Evolutionary conservation across 768 basidiomycete species (phyloP).

Genomic region (Mycena olivaceomarginata): DNA sequence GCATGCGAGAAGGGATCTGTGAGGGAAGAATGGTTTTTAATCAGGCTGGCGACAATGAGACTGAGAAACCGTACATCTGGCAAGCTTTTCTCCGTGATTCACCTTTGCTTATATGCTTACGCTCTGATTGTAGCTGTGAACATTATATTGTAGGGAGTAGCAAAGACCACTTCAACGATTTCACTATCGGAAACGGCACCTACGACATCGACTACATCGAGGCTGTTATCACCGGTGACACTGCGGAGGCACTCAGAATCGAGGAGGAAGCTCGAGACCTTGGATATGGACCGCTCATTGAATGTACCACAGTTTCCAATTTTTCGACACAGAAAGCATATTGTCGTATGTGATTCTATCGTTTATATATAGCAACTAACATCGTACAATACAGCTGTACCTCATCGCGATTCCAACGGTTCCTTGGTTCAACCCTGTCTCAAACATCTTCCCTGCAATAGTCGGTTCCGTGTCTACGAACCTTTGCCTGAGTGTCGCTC

Average conservation of each 20-base stretch:
- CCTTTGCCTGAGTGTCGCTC: too few relatives aligned
- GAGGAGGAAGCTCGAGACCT: not conserved
- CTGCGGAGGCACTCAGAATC: not conserved
- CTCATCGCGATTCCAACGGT: conserved; percentile 6
- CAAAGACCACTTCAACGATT: conserved; percentile 11
- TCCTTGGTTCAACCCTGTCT: not conserved
- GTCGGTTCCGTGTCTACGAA: too few relatives aligned
- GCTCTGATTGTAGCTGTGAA: conserved; percentile 6
- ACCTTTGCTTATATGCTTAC: not conserved
- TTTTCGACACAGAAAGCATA: not conserved
- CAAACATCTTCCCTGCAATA: too few relatives aligned
- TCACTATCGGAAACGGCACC: not conserved
- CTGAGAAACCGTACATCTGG: not conserved
- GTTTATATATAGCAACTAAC: too few relatives aligned
- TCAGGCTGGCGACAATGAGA: not conserved
- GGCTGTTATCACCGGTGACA: conserved; percentile 8
- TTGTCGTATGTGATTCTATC: conserved; percentile 10
- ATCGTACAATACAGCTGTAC: not conserved
- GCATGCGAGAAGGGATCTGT: not conserved
- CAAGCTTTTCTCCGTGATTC: not conserved
- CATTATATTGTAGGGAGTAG: not conserved
- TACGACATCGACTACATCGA: conserved; percentile 13
- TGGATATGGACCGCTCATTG: not conserved
- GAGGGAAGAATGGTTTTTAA: not conserved
- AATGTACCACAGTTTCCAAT: conserved; percentile 17